Evolutionary conservation across 148 eudicot genomes (phyloP).

Genomic region (Rheum nobile): DNA sequence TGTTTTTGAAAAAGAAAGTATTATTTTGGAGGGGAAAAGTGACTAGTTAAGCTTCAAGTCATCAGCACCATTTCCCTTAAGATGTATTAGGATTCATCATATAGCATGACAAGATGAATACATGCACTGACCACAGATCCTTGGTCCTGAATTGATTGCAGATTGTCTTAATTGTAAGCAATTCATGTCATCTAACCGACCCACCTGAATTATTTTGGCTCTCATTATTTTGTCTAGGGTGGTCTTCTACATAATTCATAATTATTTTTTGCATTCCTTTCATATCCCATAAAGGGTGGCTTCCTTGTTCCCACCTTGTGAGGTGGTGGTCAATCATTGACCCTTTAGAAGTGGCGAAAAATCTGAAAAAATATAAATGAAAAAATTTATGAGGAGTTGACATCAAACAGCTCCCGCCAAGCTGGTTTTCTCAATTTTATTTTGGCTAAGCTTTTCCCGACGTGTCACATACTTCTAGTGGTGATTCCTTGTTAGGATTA

Average conservation of each 20-base stretch:
- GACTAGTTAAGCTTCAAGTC: background rate
- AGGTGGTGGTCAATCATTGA: slow-evolving; percentile 5
- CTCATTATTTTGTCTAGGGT: slow-evolving; percentile 15
- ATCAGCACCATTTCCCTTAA: background rate
- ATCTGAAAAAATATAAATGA: background rate
- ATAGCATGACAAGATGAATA: background rate
- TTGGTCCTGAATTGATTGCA: slow-evolving; percentile 2
- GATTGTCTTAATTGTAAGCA: slow-evolving; percentile 11
- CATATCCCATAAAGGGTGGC: slow-evolving; percentile 5
- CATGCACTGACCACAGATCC: slow-evolving; percentile 2
- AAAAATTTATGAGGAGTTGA: background rate
- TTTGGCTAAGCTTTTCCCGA: background rate
- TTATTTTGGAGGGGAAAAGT: background rate
- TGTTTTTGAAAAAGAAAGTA: background rate
- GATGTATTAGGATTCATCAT: background rate
- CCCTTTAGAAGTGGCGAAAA: slow-evolving; percentile 6
- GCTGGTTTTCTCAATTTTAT: background rate
- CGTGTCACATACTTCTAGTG: background rate
- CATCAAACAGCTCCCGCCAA: slow-evolving; percentile 7
- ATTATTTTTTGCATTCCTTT: slow-evolving; percentile 5
- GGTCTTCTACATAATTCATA: slow-evolving; percentile 4
- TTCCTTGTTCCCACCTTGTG: slow-evolving; percentile 8
- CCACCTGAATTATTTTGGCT: slow-evolving; percentile 7
- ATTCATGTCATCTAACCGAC: slow-evolving; percentile 16
- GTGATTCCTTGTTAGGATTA: background rate